Base-by-base conservation (phyloP, 257 asterid genomes). In the Rauvolfia tetraphylla region DNA sequence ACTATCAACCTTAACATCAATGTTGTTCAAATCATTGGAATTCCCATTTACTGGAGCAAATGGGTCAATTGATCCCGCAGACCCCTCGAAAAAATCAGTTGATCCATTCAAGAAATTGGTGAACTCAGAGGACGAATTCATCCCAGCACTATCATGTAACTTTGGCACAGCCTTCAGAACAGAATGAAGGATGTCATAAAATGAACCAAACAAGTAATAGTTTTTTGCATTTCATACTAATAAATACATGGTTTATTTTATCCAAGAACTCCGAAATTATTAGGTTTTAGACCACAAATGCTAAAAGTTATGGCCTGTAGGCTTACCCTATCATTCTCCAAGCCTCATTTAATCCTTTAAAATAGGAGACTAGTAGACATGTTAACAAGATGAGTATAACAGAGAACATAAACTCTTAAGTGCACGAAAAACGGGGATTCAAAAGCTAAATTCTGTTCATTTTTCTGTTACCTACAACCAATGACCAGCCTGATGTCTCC, bases 131-230 rank as follows among this genome's bases (percentile, higher is more conserved):
- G 76, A 33, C 44, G 87, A 63, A 71, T 77, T 84, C 71, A 71
- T 80, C 81, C 78, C 88, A 72, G 86, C 81, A 72, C 65, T 84
- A 59, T 75, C 81, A 65, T 72, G 86, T 68, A 53, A 77, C 83
- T 63, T 53, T 18, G 79, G 49, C 73, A 77, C 85, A 72, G 78
- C 95, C 96, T 92, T 80, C 87, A 82, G 59, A 74, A 78, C 20
- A 71, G 27, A 58, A 76, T 67, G 76, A 62, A 39, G 53, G 46
- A 14, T 59, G 58, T 42, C 56, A 68, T 34, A 56, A 31, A 6
- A 13, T 42, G 38, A 57, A 42, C 36, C 48, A 66, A 68, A 69
- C 22, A 59, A 49, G 39, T 41, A 29, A 3, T 7, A 63, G 57
- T 39, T 15, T 56, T 34, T 69, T 42, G 67, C 31, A 49, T 4